Percentiles rank a stretch among this genome's conserved stretches.
phyloP scores from a whole-genome alignment of 331 rosid genomes.

The Cucumis variabilis region DNA sequence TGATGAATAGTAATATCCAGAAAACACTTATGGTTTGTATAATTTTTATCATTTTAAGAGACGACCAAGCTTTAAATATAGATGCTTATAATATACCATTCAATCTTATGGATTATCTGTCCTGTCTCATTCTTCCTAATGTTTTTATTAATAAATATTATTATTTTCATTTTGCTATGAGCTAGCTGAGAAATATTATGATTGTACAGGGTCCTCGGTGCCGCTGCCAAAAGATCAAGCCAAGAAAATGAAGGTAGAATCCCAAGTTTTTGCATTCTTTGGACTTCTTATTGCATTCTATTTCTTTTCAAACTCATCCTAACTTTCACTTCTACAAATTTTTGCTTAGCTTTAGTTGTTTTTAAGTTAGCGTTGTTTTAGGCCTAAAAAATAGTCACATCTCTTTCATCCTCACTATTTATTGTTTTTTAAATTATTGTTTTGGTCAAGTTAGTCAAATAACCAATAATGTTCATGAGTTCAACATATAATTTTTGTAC shows the following conservation, averaged over 20 bases:
- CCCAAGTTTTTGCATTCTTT: not conserved
- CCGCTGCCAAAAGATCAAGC: conserved; percentile 84
- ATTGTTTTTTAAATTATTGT: too few relatives aligned
- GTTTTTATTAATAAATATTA: not conserved
- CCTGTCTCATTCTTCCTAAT: not conserved
- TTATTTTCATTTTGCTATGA: not conserved
- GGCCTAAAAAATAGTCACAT: too few relatives aligned
- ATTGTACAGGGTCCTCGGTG: conserved; percentile 89
- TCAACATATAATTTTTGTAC: too few relatives aligned
- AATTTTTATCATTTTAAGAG: not conserved
- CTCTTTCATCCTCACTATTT: too few relatives aligned
- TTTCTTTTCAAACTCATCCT: too few relatives aligned
- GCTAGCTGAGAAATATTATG: conserved; percentile 29
- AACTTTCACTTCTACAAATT: too few relatives aligned
- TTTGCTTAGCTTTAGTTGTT: too few relatives aligned
- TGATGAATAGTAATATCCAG: conserved; percentile 13
- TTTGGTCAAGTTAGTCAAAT: too few relatives aligned
- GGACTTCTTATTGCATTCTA: too few relatives aligned
- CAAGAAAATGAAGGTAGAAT: conserved; percentile 75
- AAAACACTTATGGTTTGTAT: conserved; percentile 16
- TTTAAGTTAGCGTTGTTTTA: too few relatives aligned
- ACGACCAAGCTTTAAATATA: not conserved
- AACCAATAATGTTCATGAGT: too few relatives aligned
- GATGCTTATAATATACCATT: not conserved
- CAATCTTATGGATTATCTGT: not conserved